Percentiles rank a stretch among this genome's conserved stretches.
Conservation (phyloP, 139 green algal genomes). For the Chlorella sorokiniana region DNA sequence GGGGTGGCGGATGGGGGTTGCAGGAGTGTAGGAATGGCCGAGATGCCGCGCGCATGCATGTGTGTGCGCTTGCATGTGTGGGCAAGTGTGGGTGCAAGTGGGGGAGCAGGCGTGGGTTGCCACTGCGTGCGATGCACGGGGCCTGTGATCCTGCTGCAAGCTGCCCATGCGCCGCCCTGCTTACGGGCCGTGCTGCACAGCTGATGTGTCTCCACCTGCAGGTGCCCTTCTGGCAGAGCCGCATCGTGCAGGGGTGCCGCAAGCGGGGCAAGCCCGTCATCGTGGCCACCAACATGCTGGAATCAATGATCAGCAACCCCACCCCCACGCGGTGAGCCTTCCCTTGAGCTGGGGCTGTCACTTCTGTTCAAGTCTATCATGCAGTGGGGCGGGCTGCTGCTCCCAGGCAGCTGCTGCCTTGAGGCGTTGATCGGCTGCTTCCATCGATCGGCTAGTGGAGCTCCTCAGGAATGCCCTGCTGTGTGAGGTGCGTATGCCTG, state of each 20-base stretch:
- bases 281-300: slow-evolving; percentile 86
- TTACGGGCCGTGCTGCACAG: too few species aligned
- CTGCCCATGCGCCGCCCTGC: too few species aligned
- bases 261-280: slow-evolving; percentile 79
- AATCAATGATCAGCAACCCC: slow-evolving; percentile 82
- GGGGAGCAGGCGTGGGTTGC: too few species aligned
- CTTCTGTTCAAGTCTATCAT: neutral
- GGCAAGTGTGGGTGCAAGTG: too few species aligned
- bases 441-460: too few species aligned
- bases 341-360: neutral
- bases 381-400: neutral
- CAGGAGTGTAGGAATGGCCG: neutral
- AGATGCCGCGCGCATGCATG: too few species aligned
- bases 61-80: too few species aligned
- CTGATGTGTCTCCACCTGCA: neutral
- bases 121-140: too few species aligned
- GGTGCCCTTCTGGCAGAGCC: slow-evolving; percentile 77
- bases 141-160: too few species aligned
- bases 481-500: neutral
- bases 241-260: slow-evolving; percentile 74
- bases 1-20: neutral
- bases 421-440: too few species aligned
- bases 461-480: neutral
- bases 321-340: slow-evolving; percentile 70
- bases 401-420: too few species aligned